Percentiles rank a stretch among this genome's conserved stretches.
Evolutionary conservation across 1,284 basidiomycete species (phyloP).

Genomic region (Sporisorium iseilematis-ciliati): DNA sequence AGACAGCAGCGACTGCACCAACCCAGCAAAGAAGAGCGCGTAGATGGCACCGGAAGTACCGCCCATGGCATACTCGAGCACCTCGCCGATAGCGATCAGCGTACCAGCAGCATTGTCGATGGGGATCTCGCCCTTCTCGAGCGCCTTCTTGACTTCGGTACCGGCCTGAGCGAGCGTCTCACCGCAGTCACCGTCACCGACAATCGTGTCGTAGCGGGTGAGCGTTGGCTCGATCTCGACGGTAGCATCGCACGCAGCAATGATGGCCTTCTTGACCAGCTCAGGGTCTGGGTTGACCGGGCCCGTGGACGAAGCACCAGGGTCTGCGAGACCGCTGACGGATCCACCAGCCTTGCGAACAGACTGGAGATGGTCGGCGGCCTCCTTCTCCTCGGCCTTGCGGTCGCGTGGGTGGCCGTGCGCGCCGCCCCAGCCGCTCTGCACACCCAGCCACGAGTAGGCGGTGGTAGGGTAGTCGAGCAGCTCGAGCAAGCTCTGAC

Average conservation of each 20-base stretch:
- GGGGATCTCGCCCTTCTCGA: conserved; percentile 59
- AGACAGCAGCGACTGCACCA: conserved; percentile 66
- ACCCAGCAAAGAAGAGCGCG: conserved; percentile 74
- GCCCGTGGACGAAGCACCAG: conserved; percentile 53
- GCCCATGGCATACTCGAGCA: conserved; percentile 70
- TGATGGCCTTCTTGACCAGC: conserved; percentile 65
- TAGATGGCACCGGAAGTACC: conserved; percentile 72
- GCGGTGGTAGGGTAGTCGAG: conserved; percentile 72
- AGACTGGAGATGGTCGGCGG: conserved; percentile 51
- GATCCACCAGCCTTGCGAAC: conserved; percentile 61
- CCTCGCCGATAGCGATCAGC: conserved; percentile 61
- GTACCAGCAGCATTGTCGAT: conserved; percentile 63
- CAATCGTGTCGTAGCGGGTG: conserved; percentile 72
- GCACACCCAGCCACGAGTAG: conserved; percentile 71
- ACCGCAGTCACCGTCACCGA: conserved; percentile 69
- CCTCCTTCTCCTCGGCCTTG: conserved; percentile 63
- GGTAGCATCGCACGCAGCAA: conserved; percentile 69
- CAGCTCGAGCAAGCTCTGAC: conserved; percentile 69
- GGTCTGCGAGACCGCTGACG: conserved; percentile 59
- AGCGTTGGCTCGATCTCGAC: conserved; percentile 71
- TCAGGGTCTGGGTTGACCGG: conserved; percentile 60
- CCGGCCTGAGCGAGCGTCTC: conserved; percentile 65
- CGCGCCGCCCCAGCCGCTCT: conserved; percentile 58
- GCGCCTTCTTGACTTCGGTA: conserved; percentile 61
- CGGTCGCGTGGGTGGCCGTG: conserved; percentile 62